phyloP scores from a whole-genome alignment of 306 rosid species.

The Dryas alaskensis region DNA sequence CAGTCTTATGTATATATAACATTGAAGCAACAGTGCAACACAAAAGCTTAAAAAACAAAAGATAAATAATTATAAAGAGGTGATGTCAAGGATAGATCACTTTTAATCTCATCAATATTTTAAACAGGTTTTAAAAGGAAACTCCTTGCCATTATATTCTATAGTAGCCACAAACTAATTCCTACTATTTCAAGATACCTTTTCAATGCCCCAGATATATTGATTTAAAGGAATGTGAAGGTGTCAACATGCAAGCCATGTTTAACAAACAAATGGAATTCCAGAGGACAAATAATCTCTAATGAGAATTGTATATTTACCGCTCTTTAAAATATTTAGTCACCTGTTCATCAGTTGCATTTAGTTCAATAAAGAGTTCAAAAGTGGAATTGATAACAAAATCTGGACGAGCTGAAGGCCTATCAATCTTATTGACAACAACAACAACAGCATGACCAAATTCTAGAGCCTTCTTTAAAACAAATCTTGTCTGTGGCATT shows the following conservation, averaged over 20 bases:
- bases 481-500: slow-evolving; percentile 99
- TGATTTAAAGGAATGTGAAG: not conserved
- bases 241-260: not conserved
- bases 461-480: slow-evolving; percentile 94
- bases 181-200: not conserved
- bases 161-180: not conserved
- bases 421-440: slow-evolving; percentile 94
- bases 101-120: slow-evolving; percentile 5
- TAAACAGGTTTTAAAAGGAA: not conserved
- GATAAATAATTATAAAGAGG: not conserved
- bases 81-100: slow-evolving; percentile 6
- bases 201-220: not conserved
- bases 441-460: slow-evolving; percentile 98
- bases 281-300: slow-evolving; percentile 11
- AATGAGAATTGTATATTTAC: not conserved
- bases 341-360: slow-evolving; percentile 98
- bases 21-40: slow-evolving; percentile 21
- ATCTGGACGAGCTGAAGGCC: slow-evolving; percentile 94
- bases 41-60: slow-evolving; percentile 20
- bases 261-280: not conserved
- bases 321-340: slow-evolving; percentile 22
- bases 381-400: slow-evolving; percentile 90
- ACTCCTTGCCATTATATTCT: slow-evolving; percentile 1
- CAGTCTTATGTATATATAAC: not conserved
- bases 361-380: slow-evolving; percentile 92